phyloP scores from a whole-genome alignment of 345 rosid species.

The Eucalyptus paniculata region DNA sequence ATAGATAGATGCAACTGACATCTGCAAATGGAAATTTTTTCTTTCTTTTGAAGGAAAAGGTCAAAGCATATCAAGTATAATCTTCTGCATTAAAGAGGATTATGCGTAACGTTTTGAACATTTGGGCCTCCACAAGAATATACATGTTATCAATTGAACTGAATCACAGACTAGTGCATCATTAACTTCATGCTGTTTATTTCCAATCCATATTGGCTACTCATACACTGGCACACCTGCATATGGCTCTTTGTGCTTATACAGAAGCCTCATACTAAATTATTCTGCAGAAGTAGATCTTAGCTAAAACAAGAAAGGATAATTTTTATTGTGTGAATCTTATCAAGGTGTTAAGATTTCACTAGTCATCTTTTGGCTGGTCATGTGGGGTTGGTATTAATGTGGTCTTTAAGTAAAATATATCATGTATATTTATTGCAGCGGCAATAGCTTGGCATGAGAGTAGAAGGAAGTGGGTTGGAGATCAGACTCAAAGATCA shows the following conservation, averaged over 20 bases:
- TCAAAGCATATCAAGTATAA: not conserved
- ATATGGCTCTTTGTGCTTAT: not conserved
- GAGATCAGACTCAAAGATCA: constrained; percentile 39
- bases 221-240: not conserved
- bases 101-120: not conserved
- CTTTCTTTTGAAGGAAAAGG: not conserved
- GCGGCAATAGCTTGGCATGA: constrained; percentile 74
- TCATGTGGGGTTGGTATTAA: not conserved
- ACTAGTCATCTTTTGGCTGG: not conserved
- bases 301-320: not conserved
- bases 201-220: not conserved
- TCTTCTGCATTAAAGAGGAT: not conserved
- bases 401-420: not conserved
- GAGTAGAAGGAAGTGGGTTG: constrained; percentile 63
- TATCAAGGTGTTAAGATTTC: not conserved
- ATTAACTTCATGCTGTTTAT: not conserved
- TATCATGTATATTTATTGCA: constrained; percentile 6
- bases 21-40: not conserved
- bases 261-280: not conserved
- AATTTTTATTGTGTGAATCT: not conserved
- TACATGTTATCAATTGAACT: not conserved
- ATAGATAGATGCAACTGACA: not conserved
- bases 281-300: not conserved
- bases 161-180: not conserved
- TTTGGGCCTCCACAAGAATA: not conserved